Evolutionary conservation across 257 asterid species (phyloP).

Genomic region (Avicennia marina): DNA sequence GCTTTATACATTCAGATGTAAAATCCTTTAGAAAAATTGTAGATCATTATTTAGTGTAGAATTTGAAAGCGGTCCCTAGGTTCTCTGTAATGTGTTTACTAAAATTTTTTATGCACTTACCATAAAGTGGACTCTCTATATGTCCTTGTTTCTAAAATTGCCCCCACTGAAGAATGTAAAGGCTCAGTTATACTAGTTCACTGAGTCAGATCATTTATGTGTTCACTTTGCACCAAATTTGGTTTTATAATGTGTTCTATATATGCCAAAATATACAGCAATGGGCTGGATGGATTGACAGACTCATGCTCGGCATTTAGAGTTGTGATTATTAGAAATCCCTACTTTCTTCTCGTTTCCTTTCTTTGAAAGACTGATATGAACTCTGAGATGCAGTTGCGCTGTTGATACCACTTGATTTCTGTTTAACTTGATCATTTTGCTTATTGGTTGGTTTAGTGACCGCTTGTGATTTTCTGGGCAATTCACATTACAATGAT

Average conservation of each 20-base stretch:
- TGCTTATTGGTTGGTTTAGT: no score
- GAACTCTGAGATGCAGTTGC: neutral
- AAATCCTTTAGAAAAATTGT: neutral
- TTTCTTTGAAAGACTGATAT: no score
- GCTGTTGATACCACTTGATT: no score
- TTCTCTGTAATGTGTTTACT: neutral
- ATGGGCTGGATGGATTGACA: no score
- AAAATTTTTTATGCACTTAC: neutral
- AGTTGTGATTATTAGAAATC: no score
- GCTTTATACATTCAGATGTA: neutral
- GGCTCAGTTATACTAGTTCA: neutral
- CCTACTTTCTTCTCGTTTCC: no score
- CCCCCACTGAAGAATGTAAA: slow-evolving; percentile 6
- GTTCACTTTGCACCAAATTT: no score
- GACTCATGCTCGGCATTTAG: no score
- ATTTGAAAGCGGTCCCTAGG: neutral
- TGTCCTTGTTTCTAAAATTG: neutral
- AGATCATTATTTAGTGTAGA: neutral
- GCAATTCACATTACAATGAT: neutral
- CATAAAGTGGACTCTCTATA: neutral
- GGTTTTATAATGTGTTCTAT: no score
- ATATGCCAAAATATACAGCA: no score
- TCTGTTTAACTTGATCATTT: no score
- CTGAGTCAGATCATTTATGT: no score
- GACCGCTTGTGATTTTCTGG: neutral